Evolutionary conservation across 768 basidiomycete species (phyloP).

Genomic region (Tulasnella sp.): DNA sequence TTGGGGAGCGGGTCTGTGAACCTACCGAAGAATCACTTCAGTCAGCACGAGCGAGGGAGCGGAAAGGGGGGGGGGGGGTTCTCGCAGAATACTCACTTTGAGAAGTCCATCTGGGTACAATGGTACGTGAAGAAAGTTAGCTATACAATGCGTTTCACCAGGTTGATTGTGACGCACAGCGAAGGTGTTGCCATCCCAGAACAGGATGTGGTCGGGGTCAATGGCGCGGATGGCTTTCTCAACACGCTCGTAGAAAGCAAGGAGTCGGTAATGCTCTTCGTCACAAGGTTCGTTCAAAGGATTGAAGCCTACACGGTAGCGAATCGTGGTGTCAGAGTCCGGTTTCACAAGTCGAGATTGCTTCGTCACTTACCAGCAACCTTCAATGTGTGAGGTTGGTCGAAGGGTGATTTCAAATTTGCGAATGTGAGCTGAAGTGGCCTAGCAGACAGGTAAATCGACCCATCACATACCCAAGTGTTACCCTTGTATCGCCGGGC

Average conservation of each 20-base stretch:
- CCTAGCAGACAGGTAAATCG: not conserved
- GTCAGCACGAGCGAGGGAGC: too few relatives aligned
- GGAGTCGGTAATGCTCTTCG: conserved; percentile 47
- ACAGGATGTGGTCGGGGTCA: conserved; percentile 60
- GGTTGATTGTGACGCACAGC: conserved; percentile 26
- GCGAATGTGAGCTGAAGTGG: too few relatives aligned
- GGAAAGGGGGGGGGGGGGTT: too few relatives aligned
- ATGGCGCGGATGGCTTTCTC: conserved; percentile 58
- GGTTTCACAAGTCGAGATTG: not conserved
- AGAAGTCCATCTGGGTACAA: not conserved
- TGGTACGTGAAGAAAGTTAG: not conserved
- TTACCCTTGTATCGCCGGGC: conserved; percentile 66
- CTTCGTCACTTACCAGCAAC: conserved; percentile 38
- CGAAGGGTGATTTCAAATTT: not conserved
- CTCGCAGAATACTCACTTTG: not conserved
- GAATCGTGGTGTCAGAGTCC: not conserved
- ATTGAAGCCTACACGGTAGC: conserved; percentile 44
- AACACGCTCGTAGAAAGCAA: conserved; percentile 56
- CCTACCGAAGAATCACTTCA: not conserved
- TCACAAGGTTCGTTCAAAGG: conserved; percentile 79
- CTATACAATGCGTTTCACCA: not conserved
- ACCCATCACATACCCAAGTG: conserved; percentile 22
- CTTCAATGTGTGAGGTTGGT: too few relatives aligned
- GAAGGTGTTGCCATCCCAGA: conserved; percentile 78
- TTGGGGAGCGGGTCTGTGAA: conserved; percentile 22